These are phyloP conservation scores for Phaffomyces opuntiae DNA, from an alignment of 805 yeast genomes.

Conservation along the genomic window DNA sequence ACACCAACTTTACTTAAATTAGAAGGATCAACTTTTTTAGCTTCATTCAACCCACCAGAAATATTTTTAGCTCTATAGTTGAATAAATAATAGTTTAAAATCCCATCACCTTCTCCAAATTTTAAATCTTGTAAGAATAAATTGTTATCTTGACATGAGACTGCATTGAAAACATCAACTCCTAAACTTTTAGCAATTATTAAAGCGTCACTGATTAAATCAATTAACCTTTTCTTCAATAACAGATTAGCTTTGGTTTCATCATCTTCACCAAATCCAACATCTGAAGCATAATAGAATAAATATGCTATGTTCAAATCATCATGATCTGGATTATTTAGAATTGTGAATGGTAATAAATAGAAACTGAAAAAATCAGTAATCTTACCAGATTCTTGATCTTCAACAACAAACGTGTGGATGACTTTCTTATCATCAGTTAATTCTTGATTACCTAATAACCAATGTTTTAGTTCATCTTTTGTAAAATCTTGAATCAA, in stretches of 20 bases:
- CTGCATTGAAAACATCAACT: conserved; percentile 91
- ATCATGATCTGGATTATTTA: conserved; percentile 54
- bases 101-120: conserved; percentile 93
- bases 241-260: conserved; percentile 33
- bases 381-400: conserved; percentile 43
- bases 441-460: conserved; percentile 44
- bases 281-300: conserved; percentile 81
- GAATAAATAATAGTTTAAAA: conserved; percentile 83
- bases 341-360: conserved; percentile 78
- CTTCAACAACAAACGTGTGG: conserved; percentile 69
- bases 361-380: conserved; percentile 91
- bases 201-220: conserved; percentile 66
- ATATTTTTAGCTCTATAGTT: conserved; percentile 81
- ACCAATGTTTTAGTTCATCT: conserved; percentile 76
- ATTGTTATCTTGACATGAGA: conserved; percentile 85
- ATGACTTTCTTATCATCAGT: conserved; percentile 45
- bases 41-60: conserved; percentile 66
- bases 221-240: conserved; percentile 52
- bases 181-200: conserved; percentile 58
- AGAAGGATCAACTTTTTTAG: conserved; percentile 44
- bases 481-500: conserved; percentile 62
- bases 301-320: conserved; percentile 81
- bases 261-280: conserved; percentile 37
- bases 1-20: conserved; percentile 82
- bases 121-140: conserved; percentile 74